Conservation (phyloP, 352 stramenopile species). For the Lagenidium giganteum region DNA sequence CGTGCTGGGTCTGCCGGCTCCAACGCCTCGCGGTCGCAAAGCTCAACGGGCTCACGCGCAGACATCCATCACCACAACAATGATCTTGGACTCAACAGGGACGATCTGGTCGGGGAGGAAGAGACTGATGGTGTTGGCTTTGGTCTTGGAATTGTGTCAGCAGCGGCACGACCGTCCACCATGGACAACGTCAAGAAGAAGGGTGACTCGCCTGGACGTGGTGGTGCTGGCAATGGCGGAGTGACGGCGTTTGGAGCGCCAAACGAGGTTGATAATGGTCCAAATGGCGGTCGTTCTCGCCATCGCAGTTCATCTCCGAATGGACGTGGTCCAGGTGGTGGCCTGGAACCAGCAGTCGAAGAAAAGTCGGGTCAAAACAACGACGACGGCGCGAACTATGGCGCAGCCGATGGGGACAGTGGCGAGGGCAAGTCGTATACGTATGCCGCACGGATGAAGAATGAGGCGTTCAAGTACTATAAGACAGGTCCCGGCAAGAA, state of each 20-base stretch:
- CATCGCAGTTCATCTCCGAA: too few relatives aligned
- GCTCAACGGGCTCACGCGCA: slow-evolving; percentile 33
- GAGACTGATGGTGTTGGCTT: slow-evolving; percentile 17
- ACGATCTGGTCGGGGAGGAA: slow-evolving; percentile 54
- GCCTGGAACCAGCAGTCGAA: too few relatives aligned
- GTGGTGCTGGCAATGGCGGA: too few relatives aligned
- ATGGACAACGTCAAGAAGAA: slow-evolving; percentile 56
- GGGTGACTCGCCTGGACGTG: too few relatives aligned
- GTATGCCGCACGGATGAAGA: slow-evolving; percentile 35
- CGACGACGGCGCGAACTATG: slow-evolving; percentile 26
- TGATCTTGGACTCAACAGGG: slow-evolving; percentile 7
- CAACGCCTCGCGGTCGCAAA: slow-evolving; percentile 41
- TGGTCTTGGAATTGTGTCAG: slow-evolving; percentile 7
- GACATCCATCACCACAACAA: slow-evolving; percentile 26
- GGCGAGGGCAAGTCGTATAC: slow-evolving; percentile 6
- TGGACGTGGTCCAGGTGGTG: slow-evolving; percentile 11
- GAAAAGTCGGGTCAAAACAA: slow-evolving; percentile 1
- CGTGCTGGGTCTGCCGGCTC: slow-evolving; percentile 45
- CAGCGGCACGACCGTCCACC: slow-evolving; percentile 39
- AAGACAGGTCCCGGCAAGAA: slow-evolving; percentile 48
- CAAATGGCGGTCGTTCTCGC: too few relatives aligned
- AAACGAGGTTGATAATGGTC: too few relatives aligned
- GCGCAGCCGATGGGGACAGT: slow-evolving; percentile 19
- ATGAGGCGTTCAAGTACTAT: slow-evolving; percentile 69
- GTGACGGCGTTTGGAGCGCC: slow-evolving; percentile 2